Conservation (phyloP, 2,329 filamentous ascomycete genomes). For the Penicillium sp. region DNA sequence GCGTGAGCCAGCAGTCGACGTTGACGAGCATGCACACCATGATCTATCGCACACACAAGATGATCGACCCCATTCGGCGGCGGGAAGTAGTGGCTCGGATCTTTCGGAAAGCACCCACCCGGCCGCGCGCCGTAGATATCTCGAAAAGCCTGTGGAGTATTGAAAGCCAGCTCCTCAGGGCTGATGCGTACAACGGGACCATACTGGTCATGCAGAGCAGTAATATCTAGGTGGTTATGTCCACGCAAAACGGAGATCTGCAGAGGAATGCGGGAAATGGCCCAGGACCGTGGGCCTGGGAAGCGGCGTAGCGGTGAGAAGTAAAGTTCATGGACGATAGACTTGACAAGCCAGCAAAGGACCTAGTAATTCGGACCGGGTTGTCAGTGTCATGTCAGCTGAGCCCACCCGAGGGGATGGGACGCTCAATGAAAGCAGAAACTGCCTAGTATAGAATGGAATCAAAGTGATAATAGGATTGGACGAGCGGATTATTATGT, state of each 20-base stretch:
- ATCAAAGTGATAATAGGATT: background rate
- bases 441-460: background rate
- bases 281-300: conserved; percentile 31
- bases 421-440: background rate
- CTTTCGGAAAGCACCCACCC: conserved; percentile 23
- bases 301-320: conserved; percentile 27
- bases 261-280: conserved; percentile 24
- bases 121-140: conserved; percentile 34
- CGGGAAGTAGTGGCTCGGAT: conserved; percentile 17
- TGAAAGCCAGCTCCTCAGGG: conserved; percentile 28
- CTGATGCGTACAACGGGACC: conserved; percentile 20
- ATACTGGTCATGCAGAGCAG: conserved; percentile 23
- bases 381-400: background rate
- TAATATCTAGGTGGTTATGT: conserved; percentile 21
- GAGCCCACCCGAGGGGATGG: background rate
- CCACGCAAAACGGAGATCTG: conserved; percentile 23
- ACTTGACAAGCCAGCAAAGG: conserved; percentile 4
- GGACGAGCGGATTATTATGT: conserved; percentile 1
- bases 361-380: background rate
- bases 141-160: conserved; percentile 27
- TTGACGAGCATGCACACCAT: conserved; percentile 21
- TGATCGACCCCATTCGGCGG: conserved; percentile 40
- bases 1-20: conserved; percentile 26
- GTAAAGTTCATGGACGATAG: conserved; percentile 19
- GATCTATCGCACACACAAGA: conserved; percentile 18